phyloP scores from a whole-genome alignment of 805 yeast genomes.

The Cyberlindnera mrakii region DNA sequence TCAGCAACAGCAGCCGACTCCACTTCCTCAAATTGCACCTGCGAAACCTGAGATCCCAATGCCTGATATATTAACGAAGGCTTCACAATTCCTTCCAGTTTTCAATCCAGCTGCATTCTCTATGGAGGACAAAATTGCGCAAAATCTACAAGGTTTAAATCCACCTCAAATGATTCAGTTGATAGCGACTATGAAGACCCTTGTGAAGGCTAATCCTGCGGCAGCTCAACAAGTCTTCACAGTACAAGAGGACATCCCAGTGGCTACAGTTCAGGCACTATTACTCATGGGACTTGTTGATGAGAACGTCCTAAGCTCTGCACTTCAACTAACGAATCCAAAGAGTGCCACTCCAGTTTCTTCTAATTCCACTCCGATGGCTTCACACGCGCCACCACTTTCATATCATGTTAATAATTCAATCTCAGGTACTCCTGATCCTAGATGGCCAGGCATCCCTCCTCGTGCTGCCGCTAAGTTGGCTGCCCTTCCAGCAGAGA shows the following conservation, averaged over 20 bases:
- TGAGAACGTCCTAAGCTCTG: slow-evolving; percentile 57
- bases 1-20: slow-evolving; percentile 4
- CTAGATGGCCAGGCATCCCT: slow-evolving; percentile 45
- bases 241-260: slow-evolving; percentile 51
- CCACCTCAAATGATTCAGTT: slow-evolving; percentile 69
- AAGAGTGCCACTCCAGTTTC: slow-evolving; percentile 4
- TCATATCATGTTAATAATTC: too few relatives aligned
- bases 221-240: slow-evolving; percentile 49
- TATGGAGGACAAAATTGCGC: slow-evolving; percentile 52
- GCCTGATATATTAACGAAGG: slow-evolving; percentile 46
- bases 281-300: slow-evolving; percentile 74
- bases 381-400: slow-evolving; percentile 1
- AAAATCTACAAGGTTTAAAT: slow-evolving; percentile 56
- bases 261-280: slow-evolving; percentile 68
- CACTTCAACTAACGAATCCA: slow-evolving; percentile 26
- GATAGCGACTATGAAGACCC: slow-evolving; percentile 56
- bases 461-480: slow-evolving; percentile 45
- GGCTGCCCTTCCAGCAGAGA: slow-evolving; percentile 45
- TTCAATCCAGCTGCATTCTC: slow-evolving; percentile 39
- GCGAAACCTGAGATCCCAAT: slow-evolving; percentile 23
- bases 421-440: slow-evolving; percentile 14
- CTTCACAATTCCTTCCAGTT: slow-evolving; percentile 51
- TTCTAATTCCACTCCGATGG: slow-evolving; percentile 14
- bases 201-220: slow-evolving; percentile 25
- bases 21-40: slow-evolving; percentile 5